Evolutionary conservation across 2,329 filamentous ascomycete species (phyloP), one percentile per base, ranked within the genome.

Genomic region (Septoria linicola): DNA sequence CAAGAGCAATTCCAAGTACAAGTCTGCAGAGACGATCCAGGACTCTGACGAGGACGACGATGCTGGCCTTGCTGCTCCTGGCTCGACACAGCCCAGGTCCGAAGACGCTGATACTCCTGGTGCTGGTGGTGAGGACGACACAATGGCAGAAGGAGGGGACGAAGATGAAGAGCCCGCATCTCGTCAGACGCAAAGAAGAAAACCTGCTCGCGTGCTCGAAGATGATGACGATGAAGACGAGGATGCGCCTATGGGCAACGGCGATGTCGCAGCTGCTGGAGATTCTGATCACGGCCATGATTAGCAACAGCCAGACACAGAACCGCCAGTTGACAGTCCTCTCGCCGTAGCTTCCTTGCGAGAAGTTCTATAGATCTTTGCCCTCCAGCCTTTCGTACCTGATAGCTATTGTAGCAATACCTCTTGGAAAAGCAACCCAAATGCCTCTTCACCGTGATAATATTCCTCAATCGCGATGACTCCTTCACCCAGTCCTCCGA

Each of bases 11-110:
- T 59, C 58, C 68, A 95, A 95, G 71, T 95, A 82, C 77, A 96
- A 96, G 79, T 91, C 87, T 43, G 84, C 81, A 1, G 90, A 95
- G 70, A 82, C 90, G 56, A 83, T 96, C 21, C 85, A 89, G 37
- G 87, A 92, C 57, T 89, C 85, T 54, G 85, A 88, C 58, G 81
- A 80, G 13, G 80, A 80, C 10, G 77, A 77, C 2, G 54, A 54
- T n/a, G 62, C 51, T 40, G 60, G 51, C 25, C 36, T 55, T 20
- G 59, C 41, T 2, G 52, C 43, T 39, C 57, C 59, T 27, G 59
- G 57, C 25, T 59, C 50, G 20, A 50, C 48, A 25, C 45, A 48
- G 13, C 56, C 59, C 1, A 60, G 58, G 41, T 63, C 61, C 8
- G 60, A 60, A 19, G 64, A 59, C 11, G 58, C 57, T 13, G 62